phyloP scores from a whole-genome alignment of 2,329 filamentous ascomycete genomes.

The Fusarium cicatricum region DNA sequence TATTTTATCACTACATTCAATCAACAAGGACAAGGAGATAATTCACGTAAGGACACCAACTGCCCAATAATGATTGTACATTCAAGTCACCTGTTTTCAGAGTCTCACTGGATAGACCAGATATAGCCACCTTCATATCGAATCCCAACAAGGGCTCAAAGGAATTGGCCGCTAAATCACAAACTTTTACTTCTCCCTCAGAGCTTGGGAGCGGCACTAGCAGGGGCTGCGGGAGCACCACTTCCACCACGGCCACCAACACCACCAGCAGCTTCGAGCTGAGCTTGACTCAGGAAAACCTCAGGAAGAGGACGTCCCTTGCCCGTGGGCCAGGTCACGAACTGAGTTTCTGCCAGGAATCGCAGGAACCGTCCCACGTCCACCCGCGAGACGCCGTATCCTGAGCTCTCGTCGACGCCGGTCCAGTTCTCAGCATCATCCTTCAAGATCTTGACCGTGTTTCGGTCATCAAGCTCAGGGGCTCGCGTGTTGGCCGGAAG shows the following conservation, averaged over 20 bases:
- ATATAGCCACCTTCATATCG: neutral
- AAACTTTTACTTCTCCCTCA: slow-evolving; percentile 2
- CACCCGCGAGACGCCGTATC: slow-evolving; percentile 46
- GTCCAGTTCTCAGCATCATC: slow-evolving; percentile 68
- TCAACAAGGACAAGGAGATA: no score
- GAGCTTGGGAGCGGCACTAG: slow-evolving; percentile 1
- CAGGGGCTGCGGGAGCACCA: neutral
- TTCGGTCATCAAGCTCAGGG: slow-evolving; percentile 46
- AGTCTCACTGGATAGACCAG: no score
- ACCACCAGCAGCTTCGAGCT: slow-evolving; percentile 33
- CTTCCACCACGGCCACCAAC: slow-evolving; percentile 38
- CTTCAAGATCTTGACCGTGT: slow-evolving; percentile 71
- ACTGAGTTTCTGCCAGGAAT: slow-evolving; percentile 43
- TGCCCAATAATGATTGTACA: neutral
- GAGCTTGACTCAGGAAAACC: slow-evolving; percentile 25
- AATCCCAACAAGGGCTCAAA: neutral
- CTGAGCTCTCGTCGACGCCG: slow-evolving; percentile 62
- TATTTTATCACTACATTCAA: neutral
- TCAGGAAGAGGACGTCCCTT: slow-evolving; percentile 40
- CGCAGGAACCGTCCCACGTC: slow-evolving; percentile 41
- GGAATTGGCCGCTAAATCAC: slow-evolving; percentile 1
- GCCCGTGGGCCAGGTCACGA: slow-evolving; percentile 42
- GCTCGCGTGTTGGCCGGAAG: slow-evolving; percentile 22
- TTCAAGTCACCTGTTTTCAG: neutral
- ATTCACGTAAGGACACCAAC: neutral